Evolutionary conservation across 345 rosid genomes (phyloP), one percentile per base, ranked within the genome.

Genomic region (Dipteronia sinensis): DNA sequence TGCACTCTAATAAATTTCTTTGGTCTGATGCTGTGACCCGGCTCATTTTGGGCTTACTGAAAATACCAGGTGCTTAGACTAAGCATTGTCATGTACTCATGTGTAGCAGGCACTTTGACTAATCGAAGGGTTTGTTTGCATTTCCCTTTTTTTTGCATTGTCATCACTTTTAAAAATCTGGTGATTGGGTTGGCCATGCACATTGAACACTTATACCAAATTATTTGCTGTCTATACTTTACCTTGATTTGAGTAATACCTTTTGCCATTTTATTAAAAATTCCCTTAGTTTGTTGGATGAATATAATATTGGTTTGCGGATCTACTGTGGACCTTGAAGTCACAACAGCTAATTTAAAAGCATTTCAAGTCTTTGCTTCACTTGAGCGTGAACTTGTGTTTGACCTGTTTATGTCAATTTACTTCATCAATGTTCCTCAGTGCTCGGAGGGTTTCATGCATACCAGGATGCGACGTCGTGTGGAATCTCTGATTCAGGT

Each of bases 371-470:
- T 63, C 13, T 67, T 58, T 55, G 3, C 53, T 34, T 42, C 10
- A 42, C 46, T 53, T 55, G 2, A 13, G 69, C 42, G 22, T 68
- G 40, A 44, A 61, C 61, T 23, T 38, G 29, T 34, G 53, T 59
- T 59, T 77, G 34, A 29, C 25, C 65, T 70, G 17, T 59, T 75
- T 34, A 68, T 66, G 65, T 76, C 34, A 29, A 69, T 63, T 27
- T 29, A 38, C 71, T 76, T 59, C 42, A 22, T 80, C 64, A 20
- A 61, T 58, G 22, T 81, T 71, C 69, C 42, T 49, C 75, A 94
- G 99, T 90, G 93, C 85, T 90, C 99, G 0, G 98, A 93, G 81
- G 96, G 96, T 27, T 97, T 97, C 86, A 94, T 97, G 98, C 99
- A 97, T 76, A 94, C 96, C 15, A 85, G 98, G 67, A 97, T 97